A percentile compares a stretch with the other conserved stretches of the same genome.
Conservation (phyloP, 169 alveolate species). For the Theileria parva region DNA sequence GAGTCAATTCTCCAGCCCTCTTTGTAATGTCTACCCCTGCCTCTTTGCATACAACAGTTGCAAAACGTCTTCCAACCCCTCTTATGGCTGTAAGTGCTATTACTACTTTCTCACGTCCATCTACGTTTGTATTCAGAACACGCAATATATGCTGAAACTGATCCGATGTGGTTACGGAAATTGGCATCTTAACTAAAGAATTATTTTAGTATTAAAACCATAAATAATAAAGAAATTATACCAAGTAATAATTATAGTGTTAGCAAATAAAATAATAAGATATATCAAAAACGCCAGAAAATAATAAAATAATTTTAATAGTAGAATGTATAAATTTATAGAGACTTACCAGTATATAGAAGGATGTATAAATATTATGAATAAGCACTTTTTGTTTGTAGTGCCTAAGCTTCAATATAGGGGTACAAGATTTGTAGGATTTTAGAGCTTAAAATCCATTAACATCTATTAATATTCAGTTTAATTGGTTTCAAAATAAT, state of each 20-base stretch:
- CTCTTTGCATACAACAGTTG: slow-evolving; percentile 94
- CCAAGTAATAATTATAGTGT: not conserved
- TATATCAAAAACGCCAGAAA: not conserved
- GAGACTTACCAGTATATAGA: not conserved
- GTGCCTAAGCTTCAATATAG: slow-evolving; percentile 7
- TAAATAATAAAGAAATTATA: no score
- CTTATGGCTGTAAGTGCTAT: slow-evolving; percentile 95
- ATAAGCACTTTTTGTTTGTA: slow-evolving; percentile 2
- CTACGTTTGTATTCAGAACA: slow-evolving; percentile 98
- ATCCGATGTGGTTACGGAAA: slow-evolving; percentile 75
- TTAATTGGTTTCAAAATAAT: not conserved
- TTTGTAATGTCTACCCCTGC: slow-evolving; percentile 95
- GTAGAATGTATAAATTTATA: no score
- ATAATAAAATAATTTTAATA: no score
- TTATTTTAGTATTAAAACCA: not conserved
- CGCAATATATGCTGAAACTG: slow-evolving; percentile 98
- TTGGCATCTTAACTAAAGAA: slow-evolving; percentile 59
- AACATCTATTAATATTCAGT: not conserved
- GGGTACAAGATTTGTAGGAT: not conserved
- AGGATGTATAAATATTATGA: not conserved
- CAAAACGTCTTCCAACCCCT: slow-evolving; percentile 98
- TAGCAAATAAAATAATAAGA: not conserved
- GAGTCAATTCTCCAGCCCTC: slow-evolving; percentile 98
- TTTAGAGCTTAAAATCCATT: not conserved
- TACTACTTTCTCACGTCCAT: slow-evolving; percentile 96